Conservation (phyloP, 108 stramenopile genomes). For the Skeletonema marinoi region DNA sequence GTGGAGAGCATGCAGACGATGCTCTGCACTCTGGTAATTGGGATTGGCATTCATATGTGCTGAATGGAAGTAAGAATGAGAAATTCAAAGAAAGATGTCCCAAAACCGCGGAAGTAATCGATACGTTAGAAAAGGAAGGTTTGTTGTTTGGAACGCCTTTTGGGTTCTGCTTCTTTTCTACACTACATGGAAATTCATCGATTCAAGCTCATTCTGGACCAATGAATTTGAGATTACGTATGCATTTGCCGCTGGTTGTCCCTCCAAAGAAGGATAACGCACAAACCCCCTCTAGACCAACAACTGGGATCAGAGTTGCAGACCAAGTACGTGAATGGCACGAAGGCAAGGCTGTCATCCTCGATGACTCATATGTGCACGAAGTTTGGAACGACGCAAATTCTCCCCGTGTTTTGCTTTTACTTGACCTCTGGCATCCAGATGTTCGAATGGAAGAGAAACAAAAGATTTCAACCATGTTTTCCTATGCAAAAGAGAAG, state of each 20-base stretch:
- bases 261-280: slow-evolving; percentile 63
- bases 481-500: slow-evolving; percentile 68
- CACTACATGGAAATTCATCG: slow-evolving; percentile 56
- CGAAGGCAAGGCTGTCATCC: slow-evolving; percentile 83
- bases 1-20: slow-evolving; percentile 47
- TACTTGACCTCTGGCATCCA: slow-evolving; percentile 92
- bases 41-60: slow-evolving; percentile 92
- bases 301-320: slow-evolving; percentile 93
- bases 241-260: slow-evolving; percentile 94
- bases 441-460: slow-evolving; percentile 73
- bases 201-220: slow-evolving; percentile 91
- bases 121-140: slow-evolving; percentile 45
- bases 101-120: slow-evolving; percentile 63
- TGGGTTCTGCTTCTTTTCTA: slow-evolving; percentile 90
- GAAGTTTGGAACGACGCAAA: slow-evolving; percentile 96
- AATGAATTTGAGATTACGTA: slow-evolving; percentile 93
- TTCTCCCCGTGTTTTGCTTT: slow-evolving; percentile 65
- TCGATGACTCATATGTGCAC: slow-evolving; percentile 97
- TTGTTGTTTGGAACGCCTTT: slow-evolving; percentile 74
- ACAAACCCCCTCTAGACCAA: slow-evolving; percentile 9
- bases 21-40: slow-evolving; percentile 61
- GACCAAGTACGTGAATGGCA: slow-evolving; percentile 73
- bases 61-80: slow-evolving; percentile 65
- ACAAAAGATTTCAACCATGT: slow-evolving; percentile 70
- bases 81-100: slow-evolving; percentile 74